Evolutionary conservation across 2,329 filamentous ascomycete genomes (phyloP), one percentile per base, ranked within the genome.

Genomic region (Trichocomaceae sp.): DNA sequence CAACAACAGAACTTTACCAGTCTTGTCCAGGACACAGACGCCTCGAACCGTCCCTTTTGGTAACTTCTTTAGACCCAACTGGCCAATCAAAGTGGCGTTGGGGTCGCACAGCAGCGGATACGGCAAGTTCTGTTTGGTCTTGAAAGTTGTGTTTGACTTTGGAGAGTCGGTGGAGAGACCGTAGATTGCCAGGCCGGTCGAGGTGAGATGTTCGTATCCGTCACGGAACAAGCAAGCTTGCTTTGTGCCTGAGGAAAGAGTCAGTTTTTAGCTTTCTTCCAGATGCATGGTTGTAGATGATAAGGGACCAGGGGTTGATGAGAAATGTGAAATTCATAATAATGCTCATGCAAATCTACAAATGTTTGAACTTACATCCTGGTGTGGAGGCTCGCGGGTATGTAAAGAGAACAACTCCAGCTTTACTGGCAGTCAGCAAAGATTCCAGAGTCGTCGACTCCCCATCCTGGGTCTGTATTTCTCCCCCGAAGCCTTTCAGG

Each of bases 161-260:
- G 90, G 84, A 47, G 85, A 87, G 76, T 97, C 93, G 63, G 83
- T 83, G 59, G 88, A 95, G 50, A 99, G 84, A 54, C 93, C 93
- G 70, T 89, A 97, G 74, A 99, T 90, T 67, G 85, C 80, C 57
- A 95, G 83, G 8, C 92, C 92, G 54, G 83, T 86, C 26, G 83
- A 80, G 10, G 87, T 92, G 53, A 97, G 80, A 50, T 85, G 77
- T 47, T 79, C 76, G 75, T 95, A 89, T 22, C 83, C 80, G 78
- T 97, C 91, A 66, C 93, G 87, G 81, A 99, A 97, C 62, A 92
- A 79, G 75, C 91, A 96, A 59, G 81, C 93, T 79, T 99, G 93
- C 57, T 80, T 93, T 55, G 90, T 97, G 79, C 92, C 91, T 96
- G 59, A 23, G 29, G 23, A 31, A 37, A 61, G 13, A 60, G 29